Percentiles rank a stretch among this genome's conserved stretches.
phyloP scores from a whole-genome alignment of 768 basidiomycete genomes.

The Royoungia palumana region DNA sequence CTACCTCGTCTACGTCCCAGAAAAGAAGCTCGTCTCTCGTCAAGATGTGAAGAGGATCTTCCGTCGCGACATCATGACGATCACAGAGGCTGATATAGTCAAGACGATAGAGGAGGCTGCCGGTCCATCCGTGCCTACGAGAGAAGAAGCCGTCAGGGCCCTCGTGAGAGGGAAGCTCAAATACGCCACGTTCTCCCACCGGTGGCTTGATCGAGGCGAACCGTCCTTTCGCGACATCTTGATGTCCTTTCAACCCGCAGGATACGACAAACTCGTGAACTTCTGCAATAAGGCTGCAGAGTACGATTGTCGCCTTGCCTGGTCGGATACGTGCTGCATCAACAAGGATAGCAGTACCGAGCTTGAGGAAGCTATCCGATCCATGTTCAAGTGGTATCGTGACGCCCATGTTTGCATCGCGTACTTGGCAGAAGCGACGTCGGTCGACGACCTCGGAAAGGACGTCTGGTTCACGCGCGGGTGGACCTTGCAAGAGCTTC shows the following conservation, averaged over 20 bases:
- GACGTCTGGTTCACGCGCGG: conserved; percentile 33
- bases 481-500: conserved; percentile 30
- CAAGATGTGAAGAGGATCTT: conserved; percentile 32
- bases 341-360: conserved; percentile 35
- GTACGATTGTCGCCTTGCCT: conserved; percentile 28
- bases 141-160: conserved; percentile 25
- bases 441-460: conserved; percentile 23
- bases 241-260: conserved; percentile 28
- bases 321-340: conserved; percentile 37
- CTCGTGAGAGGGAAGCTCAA: conserved; percentile 23
- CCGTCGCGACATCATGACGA: conserved; percentile 21
- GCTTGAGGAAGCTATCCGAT: conserved; percentile 33
- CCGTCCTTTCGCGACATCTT: conserved; percentile 28
- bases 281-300: conserved; percentile 28
- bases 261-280: conserved; percentile 23
- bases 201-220: conserved; percentile 31
- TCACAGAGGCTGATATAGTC: conserved; percentile 26
- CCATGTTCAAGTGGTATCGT: conserved; percentile 34
- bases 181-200: conserved; percentile 29
- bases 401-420: conserved; percentile 29
- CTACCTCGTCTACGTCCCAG: conserved; percentile 27
- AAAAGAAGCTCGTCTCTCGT: conserved; percentile 26
- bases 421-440: conserved; percentile 30
- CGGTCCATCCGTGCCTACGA: conserved; percentile 24
- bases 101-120: conserved; percentile 14